Conservation (phyloP, 1,284 basidiomycete genomes). For the Afroboletus lepidellus region DNA sequence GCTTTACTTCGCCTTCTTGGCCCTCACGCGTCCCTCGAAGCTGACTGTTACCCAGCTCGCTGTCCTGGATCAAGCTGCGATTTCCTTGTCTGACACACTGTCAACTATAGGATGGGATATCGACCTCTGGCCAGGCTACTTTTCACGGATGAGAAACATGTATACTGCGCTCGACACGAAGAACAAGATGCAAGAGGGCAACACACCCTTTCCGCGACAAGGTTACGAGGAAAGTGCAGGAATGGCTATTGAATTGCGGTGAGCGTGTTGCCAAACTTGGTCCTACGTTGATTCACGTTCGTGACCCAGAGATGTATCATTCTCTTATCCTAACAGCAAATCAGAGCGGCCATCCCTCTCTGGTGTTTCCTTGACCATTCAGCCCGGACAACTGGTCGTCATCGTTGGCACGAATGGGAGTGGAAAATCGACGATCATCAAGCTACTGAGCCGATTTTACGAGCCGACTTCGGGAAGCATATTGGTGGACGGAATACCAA, state of each 20-base stretch:
- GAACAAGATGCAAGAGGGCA: conserved; percentile 27
- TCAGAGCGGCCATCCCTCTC: conserved; percentile 39
- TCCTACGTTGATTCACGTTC: not conserved
- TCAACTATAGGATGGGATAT: not conserved
- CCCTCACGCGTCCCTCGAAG: conserved; percentile 32
- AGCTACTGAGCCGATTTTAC: conserved; percentile 83
- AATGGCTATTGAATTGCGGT: conserved; percentile 40
- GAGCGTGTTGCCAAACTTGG: not conserved
- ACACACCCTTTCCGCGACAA: conserved; percentile 19
- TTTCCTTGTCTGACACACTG: conserved; percentile 25
- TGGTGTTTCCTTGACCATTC: conserved; percentile 42
- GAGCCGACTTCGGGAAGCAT: conserved; percentile 69
- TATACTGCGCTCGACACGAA: conserved; percentile 17
- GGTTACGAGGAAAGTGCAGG: conserved; percentile 25
- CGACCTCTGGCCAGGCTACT: conserved; percentile 9
- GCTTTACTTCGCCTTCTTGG: conserved; percentile 38
- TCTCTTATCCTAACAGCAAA: conserved; percentile 46
- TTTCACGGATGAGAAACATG: conserved; percentile 19
- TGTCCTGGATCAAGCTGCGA: conserved; percentile 33
- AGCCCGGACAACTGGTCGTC: conserved; percentile 46
- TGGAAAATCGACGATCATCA: conserved; percentile 85
- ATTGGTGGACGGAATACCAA: conserved; percentile 49
- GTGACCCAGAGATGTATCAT: conserved; percentile 41
- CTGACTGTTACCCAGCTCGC: conserved; percentile 37
- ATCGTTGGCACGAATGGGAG: conserved; percentile 85